Evolutionary conservation across 2,329 filamentous ascomycete species (phyloP), one percentile per base, ranked within the genome.

Genomic region (Aureobasidium musti): DNA sequence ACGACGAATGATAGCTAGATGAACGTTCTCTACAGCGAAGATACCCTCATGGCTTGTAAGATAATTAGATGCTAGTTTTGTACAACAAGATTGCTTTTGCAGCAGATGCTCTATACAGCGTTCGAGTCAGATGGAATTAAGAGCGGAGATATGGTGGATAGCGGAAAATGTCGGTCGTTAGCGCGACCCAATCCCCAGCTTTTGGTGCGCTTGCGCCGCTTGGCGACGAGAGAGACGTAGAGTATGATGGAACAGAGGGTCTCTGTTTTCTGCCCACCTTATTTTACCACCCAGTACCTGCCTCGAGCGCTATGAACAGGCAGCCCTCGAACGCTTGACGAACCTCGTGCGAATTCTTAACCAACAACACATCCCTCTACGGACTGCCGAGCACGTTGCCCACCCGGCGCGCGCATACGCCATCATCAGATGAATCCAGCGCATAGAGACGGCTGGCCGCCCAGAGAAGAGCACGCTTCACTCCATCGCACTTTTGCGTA

Each of bases 341-440:
- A 52, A n/a, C 4, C 45, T 23, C 39, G 37, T 4, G 45, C 30
- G 43, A 43, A 23, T 3, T 6, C 30, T 7, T 5, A 35, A 26
- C 43, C 19, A 26, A 47, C 28, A 10, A 47, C 23, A 61, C 33
- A 21, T 56, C 53, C 35, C 23, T 10, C 13, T 30, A 37, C 57
- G 43, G 41, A 33, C 61, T 28, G 37, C 35, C 37, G 35, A 64
- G 61, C 61, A 53, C 49, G 23, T 54, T 43, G 61, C 47, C 49
- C 43, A 35, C 26, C 37, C 61, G 61, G 61, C 61, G 49, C 61
- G 61, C 61, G 47, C 49, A 53, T 64, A 54, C 61, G 26, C 35
- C 45, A 54, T 54, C 65, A 26, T 63, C 54, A 53, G 59, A 69
- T 69, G 68, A 69, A 69, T 56, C 68, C 68, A 43, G 65, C 67